Evolutionary conservation across 441 rosid species (phyloP).

Genomic region (Melastoma candidum): DNA sequence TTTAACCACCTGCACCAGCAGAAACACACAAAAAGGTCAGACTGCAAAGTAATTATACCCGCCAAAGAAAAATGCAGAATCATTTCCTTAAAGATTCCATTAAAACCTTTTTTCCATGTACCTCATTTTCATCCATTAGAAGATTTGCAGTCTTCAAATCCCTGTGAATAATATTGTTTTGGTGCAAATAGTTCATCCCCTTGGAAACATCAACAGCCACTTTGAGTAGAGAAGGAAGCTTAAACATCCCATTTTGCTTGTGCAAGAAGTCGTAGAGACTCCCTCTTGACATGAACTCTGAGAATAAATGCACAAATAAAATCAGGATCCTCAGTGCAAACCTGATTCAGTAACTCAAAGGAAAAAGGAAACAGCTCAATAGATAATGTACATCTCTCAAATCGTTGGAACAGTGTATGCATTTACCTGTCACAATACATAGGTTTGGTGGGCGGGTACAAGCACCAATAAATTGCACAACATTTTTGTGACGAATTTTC

Average conservation of each 20-base stretch:
- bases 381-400: not conserved
- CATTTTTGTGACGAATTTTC: conserved; percentile 92
- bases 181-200: conserved; percentile 97
- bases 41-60: not conserved
- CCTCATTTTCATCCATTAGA: conserved; percentile 95
- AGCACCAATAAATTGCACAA: conserved; percentile 94
- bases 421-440: conserved; percentile 84
- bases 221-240: conserved; percentile 70
- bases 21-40: not conserved
- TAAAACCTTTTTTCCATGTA: conserved; percentile 20
- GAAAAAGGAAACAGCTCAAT: too few species aligned
- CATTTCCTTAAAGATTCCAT: too few species aligned
- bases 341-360: too few species aligned
- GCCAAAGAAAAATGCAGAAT: too few species aligned
- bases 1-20: conserved; percentile 46
- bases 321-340: conserved; percentile 8
- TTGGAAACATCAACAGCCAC: conserved; percentile 78
- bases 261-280: conserved; percentile 86
- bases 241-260: conserved; percentile 69
- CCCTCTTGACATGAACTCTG: conserved; percentile 88
- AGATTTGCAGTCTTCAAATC: conserved; percentile 97
- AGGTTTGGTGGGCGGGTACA: conserved; percentile 73
- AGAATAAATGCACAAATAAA: conserved; percentile 10
- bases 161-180: conserved; percentile 88
- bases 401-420: conserved; percentile 6